These are phyloP conservation scores for Acanthamoeba healyi DNA, from an alignment of 208 protist genomes.

Conservation along the genomic window DNA sequence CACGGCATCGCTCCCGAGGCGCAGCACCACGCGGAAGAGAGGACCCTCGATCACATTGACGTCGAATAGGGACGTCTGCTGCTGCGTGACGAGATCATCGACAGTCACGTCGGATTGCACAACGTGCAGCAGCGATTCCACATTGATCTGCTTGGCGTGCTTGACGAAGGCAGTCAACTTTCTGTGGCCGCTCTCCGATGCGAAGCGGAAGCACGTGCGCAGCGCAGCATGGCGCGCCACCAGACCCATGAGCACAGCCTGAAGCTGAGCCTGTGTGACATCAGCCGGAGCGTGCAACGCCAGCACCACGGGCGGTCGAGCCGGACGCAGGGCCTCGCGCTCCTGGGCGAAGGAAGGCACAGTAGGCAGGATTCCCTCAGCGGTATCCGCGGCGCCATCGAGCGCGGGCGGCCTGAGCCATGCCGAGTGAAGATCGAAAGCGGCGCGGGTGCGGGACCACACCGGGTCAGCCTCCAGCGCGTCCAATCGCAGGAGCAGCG, in stretches of 20 bases:
- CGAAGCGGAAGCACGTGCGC: conserved; percentile 52
- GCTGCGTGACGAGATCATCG: not conserved
- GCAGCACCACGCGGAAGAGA: not conserved
- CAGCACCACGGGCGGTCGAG: not conserved
- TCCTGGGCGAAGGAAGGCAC: conserved; percentile 29
- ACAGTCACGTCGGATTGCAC: not conserved
- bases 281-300: not conserved
- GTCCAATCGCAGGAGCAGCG: conserved; percentile 77
- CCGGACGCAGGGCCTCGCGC: conserved; percentile 10
- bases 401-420: not conserved
- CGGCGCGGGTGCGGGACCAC: conserved; percentile 47
- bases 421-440: conserved; percentile 19
- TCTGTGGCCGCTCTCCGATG: not conserved
- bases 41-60: not conserved
- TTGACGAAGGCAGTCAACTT: not conserved
- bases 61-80: not conserved
- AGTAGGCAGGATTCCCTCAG: not conserved
- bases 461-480: conserved; percentile 10
- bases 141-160: conserved; percentile 2
- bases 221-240: conserved; percentile 7
- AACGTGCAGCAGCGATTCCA: not conserved
- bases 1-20: not conserved
- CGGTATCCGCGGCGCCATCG: not conserved
- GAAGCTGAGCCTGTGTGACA: conserved; percentile 6
- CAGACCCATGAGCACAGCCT: conserved; percentile 4